These are phyloP conservation scores for Candida boidinii DNA, from an alignment of 805 yeast genomes.

Conservation along the genomic window DNA sequence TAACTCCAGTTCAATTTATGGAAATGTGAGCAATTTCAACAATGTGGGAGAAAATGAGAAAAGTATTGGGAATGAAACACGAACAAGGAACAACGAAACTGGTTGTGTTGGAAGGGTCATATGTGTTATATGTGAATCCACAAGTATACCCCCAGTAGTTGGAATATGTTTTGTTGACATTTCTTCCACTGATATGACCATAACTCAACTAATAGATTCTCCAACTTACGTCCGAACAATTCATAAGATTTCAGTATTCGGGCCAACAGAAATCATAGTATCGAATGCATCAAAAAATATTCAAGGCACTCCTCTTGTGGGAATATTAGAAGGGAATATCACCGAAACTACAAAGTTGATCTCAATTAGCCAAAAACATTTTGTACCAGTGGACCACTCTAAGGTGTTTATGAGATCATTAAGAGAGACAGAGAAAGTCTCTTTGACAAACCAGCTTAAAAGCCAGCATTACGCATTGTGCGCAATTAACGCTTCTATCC, in stretches of 20 bases:
- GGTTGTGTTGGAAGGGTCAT: conserved; percentile 2
- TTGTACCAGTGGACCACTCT: conserved; percentile 11
- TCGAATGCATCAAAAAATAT: conserved; percentile 24
- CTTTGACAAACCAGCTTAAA: conserved; percentile 18
- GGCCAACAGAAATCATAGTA: conserved; percentile 27
- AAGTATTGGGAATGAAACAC: conserved; percentile 1
- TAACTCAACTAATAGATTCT: conserved; percentile 32
- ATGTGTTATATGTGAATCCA: conserved; percentile 17
- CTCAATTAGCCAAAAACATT: conserved; percentile 18
- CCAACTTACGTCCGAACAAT: conserved; percentile 37
- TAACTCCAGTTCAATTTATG: neutral
- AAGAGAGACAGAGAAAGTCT: conserved; percentile 11
- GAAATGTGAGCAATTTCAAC: neutral
- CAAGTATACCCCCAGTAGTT: conserved; percentile 17
- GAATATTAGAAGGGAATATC: conserved; percentile 23
- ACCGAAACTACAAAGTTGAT: conserved; percentile 11
- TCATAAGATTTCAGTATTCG: conserved; percentile 28
- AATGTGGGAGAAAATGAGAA: neutral
- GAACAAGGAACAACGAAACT: neutral
- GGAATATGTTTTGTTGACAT: conserved; percentile 32
- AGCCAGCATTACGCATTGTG: conserved; percentile 21
- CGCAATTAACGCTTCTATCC: conserved; percentile 26
- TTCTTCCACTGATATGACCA: conserved; percentile 27
- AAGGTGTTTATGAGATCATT: conserved; percentile 6
- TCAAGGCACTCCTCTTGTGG: conserved; percentile 26